Evolutionary conservation across 2,329 filamentous ascomycete species (phyloP), one percentile per base, ranked within the genome.

Genomic region (Colletotrichum spinosum): DNA sequence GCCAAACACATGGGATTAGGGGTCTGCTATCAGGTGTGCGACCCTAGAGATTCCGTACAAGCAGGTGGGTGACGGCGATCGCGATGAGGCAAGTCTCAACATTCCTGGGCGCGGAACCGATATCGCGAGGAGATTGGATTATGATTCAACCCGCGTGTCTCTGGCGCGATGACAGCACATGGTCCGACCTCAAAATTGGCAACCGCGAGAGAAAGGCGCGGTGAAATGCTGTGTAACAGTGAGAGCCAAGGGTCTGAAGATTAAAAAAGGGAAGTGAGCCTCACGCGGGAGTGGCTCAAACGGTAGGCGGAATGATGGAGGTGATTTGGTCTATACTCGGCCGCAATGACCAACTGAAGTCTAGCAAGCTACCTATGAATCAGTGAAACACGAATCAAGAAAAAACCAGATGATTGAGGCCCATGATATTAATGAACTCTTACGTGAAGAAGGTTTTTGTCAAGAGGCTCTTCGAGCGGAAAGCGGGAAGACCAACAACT

Each of bases 401-500:
- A 25, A 25, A 25, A 4, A 4, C 25, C 25, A 25, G 25, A 25
- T 25, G 25, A 25, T 25, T 25, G 3, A 25, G 25, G 25, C 25
- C 25, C 25, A 25, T 4, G 5, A 25, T 25, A 25, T 25, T 5
- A 5, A 25, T 4, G 4, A 5, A 25, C 1, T 25, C 25, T 25
- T 25, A 25, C 13, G 10, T 13, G 42, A 13, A 44, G 5, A 44
- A 2, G 10, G 4, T 9, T 5, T 8, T 44, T 34, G n/a, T 13
- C n/a, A 12, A 46, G 12, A 39, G 35, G 11, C 33, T 25, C 4
- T 6, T 49, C 69, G 67, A 8, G 68, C 67, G 2, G 67, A 69
- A 38, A 34, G 13, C 54, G 35, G 41, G 15, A 8, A 17, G 49
- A 25, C 44, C 38, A 52, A 42, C 37, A 60, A 54, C 45, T 35